Evolutionary conservation across 441 rosid genomes (phyloP), one percentile per base, ranked within the genome.

Genomic region (Syzygium syzygioides): DNA sequence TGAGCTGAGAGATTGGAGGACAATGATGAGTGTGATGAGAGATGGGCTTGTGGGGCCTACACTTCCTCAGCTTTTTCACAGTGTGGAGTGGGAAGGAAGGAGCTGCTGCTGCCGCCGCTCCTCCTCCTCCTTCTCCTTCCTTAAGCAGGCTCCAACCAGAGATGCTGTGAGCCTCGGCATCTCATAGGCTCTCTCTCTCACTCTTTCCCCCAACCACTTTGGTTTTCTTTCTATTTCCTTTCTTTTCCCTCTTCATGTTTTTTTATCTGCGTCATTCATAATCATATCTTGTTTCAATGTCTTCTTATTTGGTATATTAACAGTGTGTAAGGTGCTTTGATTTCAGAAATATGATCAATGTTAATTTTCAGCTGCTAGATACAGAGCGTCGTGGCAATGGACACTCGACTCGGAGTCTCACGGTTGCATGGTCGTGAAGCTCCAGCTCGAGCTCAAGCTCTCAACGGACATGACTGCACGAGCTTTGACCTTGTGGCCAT

Each of bases 381-480:
- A 14, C 1, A 0, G 11, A 15, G 37, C 30, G 20, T 0, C 1
- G 3, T 7, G 34, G 71, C 19, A 7, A 7, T 30, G 37, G 37
- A 64, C 37, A 64, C 20, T 64, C 7, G 20, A 64, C 30, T n/a
- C 2, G 0, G 34, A 64, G 71, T 64, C 32, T n/a, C 71, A 4
- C 0, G 17, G 2, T 30, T 15, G 71, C 9, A 0, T n/a, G 19
- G 20, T 9, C 20, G 7, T 7, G 56, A 55, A 52, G 15, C 48
- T 45, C 41, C 45, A 55, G 20, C 19, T 62, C 14, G 37, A n/a
- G 20, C 37, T 64, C 3, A 1, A 30, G 37, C 37, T 64, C 20
- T 15, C 4, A 5, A 4, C 0, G 17, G 6, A 20, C 3, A 15
- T 64, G 37, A 15, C 0, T 4, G 1, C 30, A 14, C 2, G 9